phyloP scores from a whole-genome alignment of 805 yeast species.

The Saccharomycopsis oosterbeekiorum region DNA sequence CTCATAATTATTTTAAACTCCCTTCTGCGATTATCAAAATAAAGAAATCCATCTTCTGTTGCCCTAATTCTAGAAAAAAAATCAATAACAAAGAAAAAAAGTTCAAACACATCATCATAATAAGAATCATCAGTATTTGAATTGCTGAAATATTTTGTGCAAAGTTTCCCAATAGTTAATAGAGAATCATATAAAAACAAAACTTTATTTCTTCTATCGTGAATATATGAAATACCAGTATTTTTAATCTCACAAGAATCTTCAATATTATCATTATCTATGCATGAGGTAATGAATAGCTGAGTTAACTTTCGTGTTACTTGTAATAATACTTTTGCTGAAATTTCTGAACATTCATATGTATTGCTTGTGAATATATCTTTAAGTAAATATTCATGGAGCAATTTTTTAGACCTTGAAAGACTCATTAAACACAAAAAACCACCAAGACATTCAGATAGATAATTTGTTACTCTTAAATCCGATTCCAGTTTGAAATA shows the following conservation, averaged over 20 bases:
- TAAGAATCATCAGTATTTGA: not conserved
- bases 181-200: not conserved
- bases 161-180: not conserved
- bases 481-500: constrained; percentile 9
- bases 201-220: not conserved
- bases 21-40: constrained; percentile 10
- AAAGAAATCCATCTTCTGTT: constrained; percentile 3
- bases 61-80: constrained; percentile 14
- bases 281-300: not conserved
- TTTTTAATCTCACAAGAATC: not conserved
- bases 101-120: not conserved
- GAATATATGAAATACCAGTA: not conserved
- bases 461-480: constrained; percentile 1
- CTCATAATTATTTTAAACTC: constrained; percentile 10
- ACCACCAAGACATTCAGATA: constrained; percentile 1
- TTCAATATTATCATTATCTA: not conserved
- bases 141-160: not conserved
- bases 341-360: not conserved
- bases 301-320: not conserved
- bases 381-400: constrained; percentile 1
- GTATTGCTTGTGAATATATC: not conserved
- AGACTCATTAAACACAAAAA: constrained; percentile 1
- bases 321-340: not conserved
- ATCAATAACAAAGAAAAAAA: constrained; percentile 11
- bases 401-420: constrained; percentile 3